Conservation (phyloP, 2,329 filamentous ascomycete genomes). For the Ophiostoma angusticollis region DNA sequence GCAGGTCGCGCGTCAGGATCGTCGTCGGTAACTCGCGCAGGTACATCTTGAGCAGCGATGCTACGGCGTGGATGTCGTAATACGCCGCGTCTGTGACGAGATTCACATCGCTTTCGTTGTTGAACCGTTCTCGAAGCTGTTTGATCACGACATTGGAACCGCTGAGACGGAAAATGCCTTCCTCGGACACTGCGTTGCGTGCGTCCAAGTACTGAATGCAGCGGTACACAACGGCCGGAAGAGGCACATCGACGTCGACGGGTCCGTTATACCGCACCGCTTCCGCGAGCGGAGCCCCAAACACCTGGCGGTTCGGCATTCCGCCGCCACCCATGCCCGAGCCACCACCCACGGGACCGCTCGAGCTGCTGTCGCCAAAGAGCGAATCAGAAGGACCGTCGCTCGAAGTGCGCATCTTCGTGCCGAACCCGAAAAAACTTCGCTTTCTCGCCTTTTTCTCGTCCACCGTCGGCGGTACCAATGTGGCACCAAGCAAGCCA, state of each 20-base stretch:
- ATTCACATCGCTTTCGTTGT: constrained; percentile 82
- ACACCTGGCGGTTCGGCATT: constrained; percentile 56
- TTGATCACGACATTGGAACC: constrained; percentile 96
- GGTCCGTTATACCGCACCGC: constrained; percentile 74
- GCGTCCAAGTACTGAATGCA: constrained; percentile 85
- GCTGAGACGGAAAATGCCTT: constrained; percentile 92
- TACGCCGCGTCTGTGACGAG: constrained; percentile 71
- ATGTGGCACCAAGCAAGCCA: constrained; percentile 24
- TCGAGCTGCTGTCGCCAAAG: constrained; percentile 32
- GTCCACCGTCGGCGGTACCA: constrained; percentile 38
- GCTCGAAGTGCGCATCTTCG: constrained; percentile 44
- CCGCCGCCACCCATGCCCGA: constrained; percentile 17
- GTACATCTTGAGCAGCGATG: constrained; percentile 87
- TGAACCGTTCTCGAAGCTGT: constrained; percentile 81
- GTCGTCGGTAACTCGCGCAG: constrained; percentile 83
- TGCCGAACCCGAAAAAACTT: constrained; percentile 58
- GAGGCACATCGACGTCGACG: constrained; percentile 54
- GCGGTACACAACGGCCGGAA: constrained; percentile 89
- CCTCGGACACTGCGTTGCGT: constrained; percentile 70
- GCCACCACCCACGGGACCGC: constrained; percentile 26
- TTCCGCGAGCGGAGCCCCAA: constrained; percentile 74
- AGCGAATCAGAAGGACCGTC: constrained; percentile 43
- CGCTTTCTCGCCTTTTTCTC: constrained; percentile 76
- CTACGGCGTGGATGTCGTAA: constrained; percentile 92
- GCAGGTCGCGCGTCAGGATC: constrained; percentile 80